These are phyloP conservation scores for Huntiella savannae DNA, from an alignment of 2,329 filamentous ascomycete genomes.

Conservation along the genomic window DNA sequence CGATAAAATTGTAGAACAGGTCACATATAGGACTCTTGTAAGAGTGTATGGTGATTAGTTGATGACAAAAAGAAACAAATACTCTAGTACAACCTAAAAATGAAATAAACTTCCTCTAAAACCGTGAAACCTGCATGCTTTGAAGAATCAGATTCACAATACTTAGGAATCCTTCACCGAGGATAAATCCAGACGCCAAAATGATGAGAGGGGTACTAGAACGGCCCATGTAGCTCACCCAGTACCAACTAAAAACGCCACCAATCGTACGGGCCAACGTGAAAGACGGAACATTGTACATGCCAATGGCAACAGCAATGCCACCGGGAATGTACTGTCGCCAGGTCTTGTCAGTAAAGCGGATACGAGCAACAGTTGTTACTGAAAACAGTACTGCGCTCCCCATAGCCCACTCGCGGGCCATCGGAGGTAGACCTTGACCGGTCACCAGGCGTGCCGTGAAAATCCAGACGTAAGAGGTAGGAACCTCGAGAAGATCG, in stretches of 20 bases:
- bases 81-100: conserved; percentile 25
- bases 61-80: not conserved
- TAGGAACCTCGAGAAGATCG: conserved; percentile 80
- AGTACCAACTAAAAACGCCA: conserved; percentile 58
- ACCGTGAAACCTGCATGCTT: conserved; percentile 44
- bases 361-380: conserved; percentile 52
- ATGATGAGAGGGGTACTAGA: conserved; percentile 65
- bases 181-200: conserved; percentile 73
- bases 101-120: conserved; percentile 22
- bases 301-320: conserved; percentile 90
- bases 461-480: conserved; percentile 93
- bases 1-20: too few species aligned
- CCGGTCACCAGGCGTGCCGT: conserved; percentile 86
- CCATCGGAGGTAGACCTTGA: conserved; percentile 68
- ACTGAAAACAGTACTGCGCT: conserved; percentile 56
- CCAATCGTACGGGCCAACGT: conserved; percentile 75
- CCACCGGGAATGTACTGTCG: conserved; percentile 67
- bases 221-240: conserved; percentile 36
- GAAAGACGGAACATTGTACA: conserved; percentile 96
- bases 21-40: not conserved
- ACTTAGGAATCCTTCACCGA: conserved; percentile 81
- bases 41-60: not conserved
- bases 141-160: conserved; percentile 78
- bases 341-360: conserved; percentile 39
- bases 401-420: conserved; percentile 56